These are phyloP conservation scores for Colletotrichum eremochloae DNA, from an alignment of 2,329 filamentous ascomycete species.

Conservation along the genomic window DNA sequence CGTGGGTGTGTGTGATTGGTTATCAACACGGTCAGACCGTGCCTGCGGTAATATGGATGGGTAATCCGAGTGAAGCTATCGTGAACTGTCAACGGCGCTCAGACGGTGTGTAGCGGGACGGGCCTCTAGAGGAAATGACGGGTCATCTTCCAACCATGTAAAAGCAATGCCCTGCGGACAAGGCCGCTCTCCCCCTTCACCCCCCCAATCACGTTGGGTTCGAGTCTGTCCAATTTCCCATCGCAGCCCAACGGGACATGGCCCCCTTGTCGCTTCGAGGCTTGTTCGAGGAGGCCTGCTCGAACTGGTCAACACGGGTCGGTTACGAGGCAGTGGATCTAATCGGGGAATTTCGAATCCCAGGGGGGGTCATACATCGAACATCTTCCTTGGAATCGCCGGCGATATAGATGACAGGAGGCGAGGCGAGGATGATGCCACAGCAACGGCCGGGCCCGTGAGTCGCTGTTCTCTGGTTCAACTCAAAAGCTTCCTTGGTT, in stretches of 20 bases:
- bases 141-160: constrained; percentile 4
- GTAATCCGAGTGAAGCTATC: constrained; percentile 26
- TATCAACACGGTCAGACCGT: neutral
- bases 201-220: constrained; percentile 11
- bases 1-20: neutral
- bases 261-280: constrained; percentile 20
- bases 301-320: neutral
- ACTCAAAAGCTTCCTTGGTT: neutral
- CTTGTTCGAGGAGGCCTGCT: constrained; percentile 15
- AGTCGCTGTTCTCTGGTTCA: neutral
- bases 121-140: constrained; percentile 10
- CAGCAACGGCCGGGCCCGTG: neutral
- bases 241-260: constrained; percentile 35
- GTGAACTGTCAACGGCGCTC: constrained; percentile 1
- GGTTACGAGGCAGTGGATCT: constrained; percentile 17
- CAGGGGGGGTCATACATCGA: constrained; percentile 22
- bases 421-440: neutral
- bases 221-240: constrained; percentile 21
- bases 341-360: constrained; percentile 36
- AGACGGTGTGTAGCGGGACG: neutral
- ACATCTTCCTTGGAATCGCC: constrained; percentile 15
- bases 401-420: neutral
- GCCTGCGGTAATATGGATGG: neutral
- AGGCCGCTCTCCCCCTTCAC: neutral
- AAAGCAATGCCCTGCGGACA: neutral